These are phyloP conservation scores for Artemisia argyi DNA, from an alignment of 129 eudicot species.

Conservation along the genomic window DNA sequence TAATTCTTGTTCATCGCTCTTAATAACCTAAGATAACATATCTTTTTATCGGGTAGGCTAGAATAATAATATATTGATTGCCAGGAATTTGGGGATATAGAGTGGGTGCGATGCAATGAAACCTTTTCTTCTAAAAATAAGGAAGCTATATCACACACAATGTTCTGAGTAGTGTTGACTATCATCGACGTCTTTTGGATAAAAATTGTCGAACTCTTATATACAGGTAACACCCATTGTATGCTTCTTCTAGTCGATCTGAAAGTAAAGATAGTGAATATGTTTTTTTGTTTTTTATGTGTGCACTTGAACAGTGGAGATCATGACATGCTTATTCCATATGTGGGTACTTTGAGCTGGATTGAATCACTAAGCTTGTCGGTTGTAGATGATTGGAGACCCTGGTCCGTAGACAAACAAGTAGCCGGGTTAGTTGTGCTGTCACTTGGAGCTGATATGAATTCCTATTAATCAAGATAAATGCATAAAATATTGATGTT, in stretches of 20 bases:
- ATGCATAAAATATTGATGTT: neutral
- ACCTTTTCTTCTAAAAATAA: neutral
- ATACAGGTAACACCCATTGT: conserved; percentile 15
- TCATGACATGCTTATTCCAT: conserved; percentile 34
- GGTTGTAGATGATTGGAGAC: conserved; percentile 8
- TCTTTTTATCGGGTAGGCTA: too few relatives aligned
- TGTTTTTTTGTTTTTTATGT: too few relatives aligned
- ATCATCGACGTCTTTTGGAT: conserved; percentile 19
- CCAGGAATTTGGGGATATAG: conserved; percentile 17
- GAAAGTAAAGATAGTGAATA: too few relatives aligned
- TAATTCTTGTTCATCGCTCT: neutral
- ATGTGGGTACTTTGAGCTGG: conserved; percentile 24
- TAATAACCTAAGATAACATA: neutral
- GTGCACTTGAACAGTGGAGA: conserved; percentile 31
- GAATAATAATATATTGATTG: neutral
- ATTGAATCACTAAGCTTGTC: conserved; percentile 8
- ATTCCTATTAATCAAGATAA: conserved; percentile 2
- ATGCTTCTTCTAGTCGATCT: neutral
- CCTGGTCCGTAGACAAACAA: conserved; percentile 13
- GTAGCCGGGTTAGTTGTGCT: conserved; percentile 36
- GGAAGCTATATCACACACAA: conserved; percentile 5
- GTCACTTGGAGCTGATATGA: too few relatives aligned
- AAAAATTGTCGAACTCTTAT: conserved; percentile 22
- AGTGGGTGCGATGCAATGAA: conserved; percentile 32
- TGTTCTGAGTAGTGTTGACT: conserved; percentile 16